phyloP scores from a whole-genome alignment of 257 asterid genomes.

The Solanum chilense region DNA sequence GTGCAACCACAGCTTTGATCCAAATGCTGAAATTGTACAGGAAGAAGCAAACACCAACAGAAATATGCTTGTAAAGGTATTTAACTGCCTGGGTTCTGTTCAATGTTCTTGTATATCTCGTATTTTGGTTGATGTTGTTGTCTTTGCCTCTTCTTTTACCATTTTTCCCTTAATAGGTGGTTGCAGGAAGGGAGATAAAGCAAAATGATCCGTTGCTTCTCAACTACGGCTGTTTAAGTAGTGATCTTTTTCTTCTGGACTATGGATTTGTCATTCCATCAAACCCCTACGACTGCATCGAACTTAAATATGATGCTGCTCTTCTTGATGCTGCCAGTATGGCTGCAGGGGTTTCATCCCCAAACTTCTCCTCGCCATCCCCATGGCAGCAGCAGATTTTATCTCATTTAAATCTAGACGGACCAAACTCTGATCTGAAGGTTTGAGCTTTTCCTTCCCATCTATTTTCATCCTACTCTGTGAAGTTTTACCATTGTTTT shows the following conservation, averaged over 20 bases:
- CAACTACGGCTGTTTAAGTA: constrained; percentile 76
- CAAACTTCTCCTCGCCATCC: constrained; percentile 67
- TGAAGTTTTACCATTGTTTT: background rate
- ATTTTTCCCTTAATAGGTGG: constrained; percentile 35
- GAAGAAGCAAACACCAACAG: constrained; percentile 45
- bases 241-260: constrained; percentile 80
- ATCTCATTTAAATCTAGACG: constrained; percentile 41
- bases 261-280: constrained; percentile 82
- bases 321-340: constrained; percentile 95
- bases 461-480: background rate
- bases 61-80: constrained; percentile 72
- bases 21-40: constrained; percentile 84
- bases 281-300: constrained; percentile 77
- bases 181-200: constrained; percentile 54
- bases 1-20: constrained; percentile 97
- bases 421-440: constrained; percentile 65
- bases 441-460: constrained; percentile 18
- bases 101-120: background rate
- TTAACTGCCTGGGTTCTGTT: background rate
- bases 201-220: constrained; percentile 55
- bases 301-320: constrained; percentile 71
- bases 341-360: constrained; percentile 64
- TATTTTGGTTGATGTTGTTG: background rate
- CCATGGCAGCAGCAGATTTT: constrained; percentile 73
- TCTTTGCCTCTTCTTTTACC: background rate